phyloP scores from a whole-genome alignment of 495 filamentous ascomycete genomes.

The Podospora tetraspora region DNA sequence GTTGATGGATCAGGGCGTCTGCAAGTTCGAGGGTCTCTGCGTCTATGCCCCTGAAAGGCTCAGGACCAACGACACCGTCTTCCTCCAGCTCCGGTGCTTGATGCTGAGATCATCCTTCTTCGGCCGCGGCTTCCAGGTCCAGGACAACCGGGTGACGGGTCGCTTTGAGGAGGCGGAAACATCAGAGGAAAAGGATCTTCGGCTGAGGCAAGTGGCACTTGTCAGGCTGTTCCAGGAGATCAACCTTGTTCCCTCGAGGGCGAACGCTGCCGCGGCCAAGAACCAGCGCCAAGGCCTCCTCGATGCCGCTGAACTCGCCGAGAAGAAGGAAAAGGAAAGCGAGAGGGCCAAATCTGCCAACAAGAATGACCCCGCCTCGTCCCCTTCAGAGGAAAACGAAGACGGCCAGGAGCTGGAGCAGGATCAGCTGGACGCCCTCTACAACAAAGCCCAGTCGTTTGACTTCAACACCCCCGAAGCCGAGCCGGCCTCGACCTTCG shows the following conservation, averaged over 20 bases:
- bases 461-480: conserved; percentile 88
- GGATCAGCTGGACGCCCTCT: conserved; percentile 88
- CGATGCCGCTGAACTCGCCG: conserved; percentile 77
- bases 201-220: conserved; percentile 80
- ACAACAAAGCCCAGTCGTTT: conserved; percentile 94
- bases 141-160: conserved; percentile 63
- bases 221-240: conserved; percentile 88
- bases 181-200: conserved; percentile 73
- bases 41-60: conserved; percentile 85
- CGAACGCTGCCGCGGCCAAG: conserved; percentile 69
- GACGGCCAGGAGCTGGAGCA: conserved; percentile 89
- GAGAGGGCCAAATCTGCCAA: conserved; percentile 24
- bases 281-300: conserved; percentile 77
- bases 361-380: conserved; percentile 43
- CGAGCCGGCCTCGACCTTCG: conserved; percentile 75
- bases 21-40: conserved; percentile 78
- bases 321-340: conserved; percentile 63
- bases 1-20: conserved; percentile 86
- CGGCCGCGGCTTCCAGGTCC: conserved; percentile 48
- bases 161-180: conserved; percentile 72
- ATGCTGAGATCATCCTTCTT: conserved; percentile 70
- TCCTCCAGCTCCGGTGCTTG: conserved; percentile 77
- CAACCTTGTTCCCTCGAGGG: conserved; percentile 66
- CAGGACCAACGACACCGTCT: conserved; percentile 87
- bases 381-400: conserved; percentile 60